A percentile compares a stretch with the other conserved stretches of the same genome.
Conservation (phyloP, 192 early-diverging fungal species). For the Paraglomus brasilianum region DNA sequence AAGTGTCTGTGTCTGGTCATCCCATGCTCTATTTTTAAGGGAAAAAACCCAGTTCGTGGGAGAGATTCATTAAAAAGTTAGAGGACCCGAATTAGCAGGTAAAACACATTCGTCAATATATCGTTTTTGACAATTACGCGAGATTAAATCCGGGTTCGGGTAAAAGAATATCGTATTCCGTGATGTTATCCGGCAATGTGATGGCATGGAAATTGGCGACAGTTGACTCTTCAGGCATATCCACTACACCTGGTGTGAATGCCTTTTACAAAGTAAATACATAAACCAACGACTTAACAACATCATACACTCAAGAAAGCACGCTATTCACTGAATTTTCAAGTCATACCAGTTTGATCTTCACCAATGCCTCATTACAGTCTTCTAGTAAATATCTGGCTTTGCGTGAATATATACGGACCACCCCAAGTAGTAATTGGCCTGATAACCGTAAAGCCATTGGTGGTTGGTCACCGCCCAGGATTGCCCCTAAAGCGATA, state of each 20-base stretch:
- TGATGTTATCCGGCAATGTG: constrained; percentile 82
- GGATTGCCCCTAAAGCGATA: constrained; percentile 66
- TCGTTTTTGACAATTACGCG: not conserved
- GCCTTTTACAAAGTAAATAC: constrained; percentile 48
- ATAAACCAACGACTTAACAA: not conserved
- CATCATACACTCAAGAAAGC: not conserved
- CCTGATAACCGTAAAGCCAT: constrained; percentile 94
- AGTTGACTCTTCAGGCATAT: constrained; percentile 74
- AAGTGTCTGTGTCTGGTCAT: constrained; percentile 21
- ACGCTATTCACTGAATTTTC: not conserved
- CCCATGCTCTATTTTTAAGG: constrained; percentile 2
- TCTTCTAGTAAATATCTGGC: constrained; percentile 96
- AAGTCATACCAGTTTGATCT: constrained; percentile 85
- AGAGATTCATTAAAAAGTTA: no score
- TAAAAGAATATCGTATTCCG: constrained; percentile 89
- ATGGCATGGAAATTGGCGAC: constrained; percentile 77
- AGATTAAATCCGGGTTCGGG: constrained; percentile 63
- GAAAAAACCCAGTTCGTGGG: not conserved
- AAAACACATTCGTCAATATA: no score
- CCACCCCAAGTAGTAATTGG: constrained; percentile 93
- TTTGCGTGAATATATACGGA: constrained; percentile 94
- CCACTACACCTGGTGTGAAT: constrained; percentile 77
- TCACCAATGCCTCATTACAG: constrained; percentile 91
- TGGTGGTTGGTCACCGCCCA: constrained; percentile 75
- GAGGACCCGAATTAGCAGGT: no score